Evolutionary conservation across 2,329 filamentous ascomycete species (phyloP), one percentile per base, ranked within the genome.

Genomic region (Acrodontium crateriforme): DNA sequence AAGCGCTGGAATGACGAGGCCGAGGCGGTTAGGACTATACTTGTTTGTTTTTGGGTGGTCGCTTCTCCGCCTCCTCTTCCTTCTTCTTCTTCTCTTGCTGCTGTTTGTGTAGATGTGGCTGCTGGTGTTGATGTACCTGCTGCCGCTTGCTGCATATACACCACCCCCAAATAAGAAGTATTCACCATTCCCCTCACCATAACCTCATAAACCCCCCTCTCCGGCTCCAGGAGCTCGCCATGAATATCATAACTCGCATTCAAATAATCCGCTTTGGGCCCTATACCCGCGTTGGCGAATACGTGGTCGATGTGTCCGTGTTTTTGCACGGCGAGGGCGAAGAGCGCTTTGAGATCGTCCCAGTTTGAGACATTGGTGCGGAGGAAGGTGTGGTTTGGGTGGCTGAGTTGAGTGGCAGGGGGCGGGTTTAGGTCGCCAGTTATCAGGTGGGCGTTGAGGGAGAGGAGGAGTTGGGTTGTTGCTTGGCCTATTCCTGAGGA

Each of bases 401-500:
- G 37, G 8, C 41, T 8, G n/a, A n/a, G n/a, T n/a, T 22, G 10
- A n/a, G 20, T 4, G 37, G 35, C 26, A 36, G 55, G 46, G 0
- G 58, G 51, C 2, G 61, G 49, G 20, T 63, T 60, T 22, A 72
- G 34, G 40, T 76, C 71, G 18, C 56, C 63, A 15, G 60, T 62
- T 33, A 72, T 58, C 11, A 75, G 69, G 10, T 55, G 59, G 16
- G 68, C 70, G 12, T 68, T 69, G 1, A 63, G 46, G 1, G 58
- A 50, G 6, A 74, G 53, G 9, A 73, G 59, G 2, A 66, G 52
- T 6, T 61, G 47, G 6, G 62, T 58, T 1, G 70, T 71, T 29
- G 65, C 65, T 9, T 71, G 58, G 17, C 71, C 70, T 29, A 75
- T 75, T 10, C 71, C 71, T 2, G 68, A 71, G 0, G 66, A 68